Percentiles rank a stretch among this genome's conserved stretches.
These are phyloP conservation scores for Pseudopithomyces chartarum DNA, from an alignment of 2,329 filamentous ascomycete species.

Conservation along the genomic window DNA sequence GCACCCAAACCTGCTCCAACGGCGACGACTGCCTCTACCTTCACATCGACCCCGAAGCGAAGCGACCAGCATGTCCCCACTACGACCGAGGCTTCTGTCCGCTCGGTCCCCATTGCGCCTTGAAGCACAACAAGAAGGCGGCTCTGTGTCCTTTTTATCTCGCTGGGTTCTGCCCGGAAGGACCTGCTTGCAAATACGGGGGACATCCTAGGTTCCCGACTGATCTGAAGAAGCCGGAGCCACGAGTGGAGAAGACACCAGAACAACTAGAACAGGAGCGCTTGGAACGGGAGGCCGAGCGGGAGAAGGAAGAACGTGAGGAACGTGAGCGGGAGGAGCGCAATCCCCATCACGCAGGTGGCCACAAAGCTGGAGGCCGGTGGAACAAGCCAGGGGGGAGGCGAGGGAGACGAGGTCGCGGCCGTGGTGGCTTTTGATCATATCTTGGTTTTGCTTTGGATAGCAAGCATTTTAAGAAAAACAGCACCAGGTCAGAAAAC, in stretches of 20 bases:
- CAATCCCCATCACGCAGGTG: slow-evolving; percentile 35
- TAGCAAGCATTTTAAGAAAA: no score
- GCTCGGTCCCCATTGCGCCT: slow-evolving; percentile 82
- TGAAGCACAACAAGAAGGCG: slow-evolving; percentile 80
- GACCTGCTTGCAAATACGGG: slow-evolving; percentile 73
- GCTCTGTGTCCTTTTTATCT: slow-evolving; percentile 84
- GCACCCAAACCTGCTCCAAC: slow-evolving; percentile 93
- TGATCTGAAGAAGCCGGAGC: slow-evolving; percentile 65
- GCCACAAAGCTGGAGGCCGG: slow-evolving; percentile 37
- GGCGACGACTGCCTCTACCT: slow-evolving; percentile 96
- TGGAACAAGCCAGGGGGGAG: slow-evolving; percentile 31
- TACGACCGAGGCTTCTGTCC: slow-evolving; percentile 96
- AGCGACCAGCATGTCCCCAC: slow-evolving; percentile 67
- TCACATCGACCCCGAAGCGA: slow-evolving; percentile 82
- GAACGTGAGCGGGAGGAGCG: slow-evolving; percentile 47
- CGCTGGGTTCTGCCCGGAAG: slow-evolving; percentile 93
- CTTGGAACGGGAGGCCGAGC: slow-evolving; percentile 54
- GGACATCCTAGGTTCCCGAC: slow-evolving; percentile 83
- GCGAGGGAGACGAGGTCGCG: slow-evolving; percentile 24
- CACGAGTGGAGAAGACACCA: slow-evolving; percentile 71
- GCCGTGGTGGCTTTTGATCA: slow-evolving; percentile 13
- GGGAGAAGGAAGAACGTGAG: slow-evolving; percentile 47
- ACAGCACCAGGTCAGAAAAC: no score
- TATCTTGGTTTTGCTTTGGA: neutral
- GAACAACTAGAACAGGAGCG: slow-evolving; percentile 69